Base-by-base conservation (phyloP, 192 early-diverging fungal genomes). In the Kickxella alabastrina region DNA sequence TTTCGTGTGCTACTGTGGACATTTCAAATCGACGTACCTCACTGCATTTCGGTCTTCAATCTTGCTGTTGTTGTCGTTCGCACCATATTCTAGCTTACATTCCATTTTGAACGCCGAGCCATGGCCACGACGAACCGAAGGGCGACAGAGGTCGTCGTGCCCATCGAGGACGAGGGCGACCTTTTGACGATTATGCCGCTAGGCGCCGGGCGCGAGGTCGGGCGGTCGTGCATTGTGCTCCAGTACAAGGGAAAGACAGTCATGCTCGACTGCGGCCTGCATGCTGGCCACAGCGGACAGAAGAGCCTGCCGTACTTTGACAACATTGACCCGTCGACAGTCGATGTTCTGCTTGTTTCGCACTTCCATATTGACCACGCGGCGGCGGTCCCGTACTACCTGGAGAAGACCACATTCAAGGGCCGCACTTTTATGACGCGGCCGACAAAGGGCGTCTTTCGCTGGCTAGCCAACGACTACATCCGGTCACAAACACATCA, bases 341-440 rank as follows among this genome's bases (percentile, higher is more conserved):
- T 99, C 29, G 93, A 99, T 59, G 72, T 95, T 10, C 77, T 97
- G 34, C 80, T 97, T 36, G 83, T 99, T 38, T 97, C 86, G n/a
- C 94, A 68, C 76, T 99, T 99, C 49, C 96, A 99, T 65, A 81
- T 95, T 41, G 96, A 99, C 71, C 96, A 99, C 65, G 93, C 92
- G 5, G 95, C 92, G 15, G 88, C 89, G 13, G 81, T 99, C 4
- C 96, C 96, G 43, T 97, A 97, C 64, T 91, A 95, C 50, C 87
- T 94, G 75, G 92, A 97, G 77, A 94, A 90, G 85, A 99, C 96
- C 18, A 83, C 86, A 12, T 99, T 99, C 74, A 87, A 88, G 52
- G 96, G 96, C 22, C 85, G 92, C 29, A 89, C 95, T 4, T 99
- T 94, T 67, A 99, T 99, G 96, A 99, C 96, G 6, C 95, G 97